Evolutionary conservation across 2,329 filamentous ascomycete species (phyloP).

Genomic region (Phyllosticta citribraziliensis): DNA sequence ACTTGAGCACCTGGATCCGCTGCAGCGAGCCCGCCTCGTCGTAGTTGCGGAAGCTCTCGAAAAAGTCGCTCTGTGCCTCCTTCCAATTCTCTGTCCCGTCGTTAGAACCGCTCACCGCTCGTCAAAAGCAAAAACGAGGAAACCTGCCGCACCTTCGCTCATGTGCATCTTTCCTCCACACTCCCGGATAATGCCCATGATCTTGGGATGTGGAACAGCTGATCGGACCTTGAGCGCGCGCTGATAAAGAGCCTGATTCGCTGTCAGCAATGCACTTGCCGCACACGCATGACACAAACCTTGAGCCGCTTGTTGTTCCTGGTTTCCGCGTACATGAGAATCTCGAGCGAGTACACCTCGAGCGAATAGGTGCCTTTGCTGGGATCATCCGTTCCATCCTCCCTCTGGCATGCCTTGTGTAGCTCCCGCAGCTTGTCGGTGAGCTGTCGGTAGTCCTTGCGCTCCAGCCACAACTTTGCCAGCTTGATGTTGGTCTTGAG

Average conservation of each 20-base stretch:
- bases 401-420: slow-evolving; percentile 76
- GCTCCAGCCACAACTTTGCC: slow-evolving; percentile 79
- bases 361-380: slow-evolving; percentile 94
- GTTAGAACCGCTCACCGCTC: slow-evolving; percentile 16
- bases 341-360: slow-evolving; percentile 93
- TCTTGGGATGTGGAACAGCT: slow-evolving; percentile 96
- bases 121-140: slow-evolving; percentile 5
- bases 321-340: slow-evolving; percentile 96
- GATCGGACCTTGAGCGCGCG: slow-evolving; percentile 85
- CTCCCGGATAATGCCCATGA: slow-evolving; percentile 98
- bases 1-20: slow-evolving; percentile 94
- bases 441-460: slow-evolving; percentile 75
- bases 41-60: slow-evolving; percentile 97
- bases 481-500: slow-evolving; percentile 98
- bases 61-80: slow-evolving; percentile 93
- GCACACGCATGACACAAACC: slow-evolving; percentile 27
- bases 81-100: slow-evolving; percentile 75
- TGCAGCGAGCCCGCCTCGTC: slow-evolving; percentile 95
- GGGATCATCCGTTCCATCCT: slow-evolving; percentile 81
- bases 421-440: slow-evolving; percentile 79
- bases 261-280: background rate
- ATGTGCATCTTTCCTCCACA: slow-evolving; percentile 99
- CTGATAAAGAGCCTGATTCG: slow-evolving; percentile 62
- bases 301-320: slow-evolving; percentile 97
- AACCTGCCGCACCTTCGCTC: slow-evolving; percentile 56